These are phyloP conservation scores for Colletotrichum caudatum DNA, from an alignment of 2,329 filamentous ascomycete genomes.

Conservation along the genomic window DNA sequence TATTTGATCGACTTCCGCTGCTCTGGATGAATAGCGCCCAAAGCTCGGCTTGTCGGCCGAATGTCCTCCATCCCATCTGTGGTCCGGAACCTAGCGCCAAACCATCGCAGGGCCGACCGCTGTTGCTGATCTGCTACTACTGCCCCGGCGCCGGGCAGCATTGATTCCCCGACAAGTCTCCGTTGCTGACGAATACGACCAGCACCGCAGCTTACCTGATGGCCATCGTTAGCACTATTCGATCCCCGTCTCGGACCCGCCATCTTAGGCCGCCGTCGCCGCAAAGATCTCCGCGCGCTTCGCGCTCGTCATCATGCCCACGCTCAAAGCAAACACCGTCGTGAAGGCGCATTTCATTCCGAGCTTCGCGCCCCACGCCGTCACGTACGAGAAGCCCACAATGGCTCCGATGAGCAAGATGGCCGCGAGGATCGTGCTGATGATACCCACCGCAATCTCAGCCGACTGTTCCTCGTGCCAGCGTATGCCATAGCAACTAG, in stretches of 20 bases:
- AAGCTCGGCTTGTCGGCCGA: not conserved
- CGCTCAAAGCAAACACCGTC: slow-evolving; percentile 18
- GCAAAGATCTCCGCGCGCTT: slow-evolving; percentile 33
- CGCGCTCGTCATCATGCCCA: slow-evolving; percentile 29
- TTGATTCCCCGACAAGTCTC: slow-evolving; percentile 2
- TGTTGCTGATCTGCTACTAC: not conserved
- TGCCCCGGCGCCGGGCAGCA: slow-evolving; percentile 2
- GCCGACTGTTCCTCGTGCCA: not conserved
- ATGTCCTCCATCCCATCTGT: not conserved
- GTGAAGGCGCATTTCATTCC: slow-evolving; percentile 46
- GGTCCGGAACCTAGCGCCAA: not conserved
- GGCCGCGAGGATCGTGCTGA: slow-evolving; percentile 4
- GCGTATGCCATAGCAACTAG: not conserved
- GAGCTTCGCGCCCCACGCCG: slow-evolving; percentile 49
- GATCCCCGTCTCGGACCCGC: not conserved
- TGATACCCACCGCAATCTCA: not conserved
- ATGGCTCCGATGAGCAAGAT: slow-evolving; percentile 11
- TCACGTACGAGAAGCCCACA: not conserved
- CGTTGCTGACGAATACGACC: slow-evolving; percentile 35
- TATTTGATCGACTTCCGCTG: not conserved
- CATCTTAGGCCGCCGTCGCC: slow-evolving; percentile 37
- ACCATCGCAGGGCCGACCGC: not conserved
- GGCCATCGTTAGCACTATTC: not conserved
- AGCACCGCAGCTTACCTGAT: slow-evolving; percentile 38
- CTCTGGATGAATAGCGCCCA: not conserved